Conservation (phyloP, 805 yeast genomes). For the Metschnikowia amazonensis region DNA sequence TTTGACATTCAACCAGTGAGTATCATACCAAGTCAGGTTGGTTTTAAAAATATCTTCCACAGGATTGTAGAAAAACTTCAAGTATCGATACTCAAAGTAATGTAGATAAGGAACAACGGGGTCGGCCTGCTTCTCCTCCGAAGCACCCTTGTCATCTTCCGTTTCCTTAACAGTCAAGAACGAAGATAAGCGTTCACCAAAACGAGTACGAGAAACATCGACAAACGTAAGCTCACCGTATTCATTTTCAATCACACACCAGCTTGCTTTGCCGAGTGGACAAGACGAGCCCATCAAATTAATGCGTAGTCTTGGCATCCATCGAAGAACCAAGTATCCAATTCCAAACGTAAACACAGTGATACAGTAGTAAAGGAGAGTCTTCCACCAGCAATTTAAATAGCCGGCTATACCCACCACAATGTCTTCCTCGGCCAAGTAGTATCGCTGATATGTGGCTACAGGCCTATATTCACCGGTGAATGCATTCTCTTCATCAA, state of each 20-base stretch:
- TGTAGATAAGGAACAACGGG: slow-evolving; percentile 69
- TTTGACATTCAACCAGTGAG: slow-evolving; percentile 63
- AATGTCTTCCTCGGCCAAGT: slow-evolving; percentile 92
- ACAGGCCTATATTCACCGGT: slow-evolving; percentile 27
- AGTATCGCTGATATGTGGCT: slow-evolving; percentile 69
- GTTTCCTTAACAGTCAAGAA: slow-evolving; percentile 41
- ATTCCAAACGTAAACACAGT: slow-evolving; percentile 66
- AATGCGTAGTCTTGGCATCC: slow-evolving; percentile 81
- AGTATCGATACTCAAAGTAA: slow-evolving; percentile 76
- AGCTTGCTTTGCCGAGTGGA: slow-evolving; percentile 79
- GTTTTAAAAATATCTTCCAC: slow-evolving; percentile 80
- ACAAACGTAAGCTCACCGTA: slow-evolving; percentile 76
- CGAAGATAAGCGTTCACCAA: slow-evolving; percentile 68
- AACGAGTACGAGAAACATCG: slow-evolving; percentile 54
- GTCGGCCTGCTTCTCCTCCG: slow-evolving; percentile 37
- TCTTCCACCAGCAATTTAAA: slow-evolving; percentile 46
- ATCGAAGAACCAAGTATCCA: slow-evolving; percentile 67
- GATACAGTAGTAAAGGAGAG: slow-evolving; percentile 46
- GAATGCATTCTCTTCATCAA: slow-evolving; percentile 11
- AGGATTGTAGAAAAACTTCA: slow-evolving; percentile 80
- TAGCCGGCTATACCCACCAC: slow-evolving; percentile 95
- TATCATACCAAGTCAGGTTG: slow-evolving; percentile 83
- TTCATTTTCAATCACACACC: slow-evolving; percentile 93
- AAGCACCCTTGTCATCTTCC: slow-evolving; percentile 23
- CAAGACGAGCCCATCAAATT: slow-evolving; percentile 58